These are phyloP conservation scores for Flaveria bidentis DNA, from an alignment of 129 eudicot genomes.

Conservation along the genomic window DNA sequence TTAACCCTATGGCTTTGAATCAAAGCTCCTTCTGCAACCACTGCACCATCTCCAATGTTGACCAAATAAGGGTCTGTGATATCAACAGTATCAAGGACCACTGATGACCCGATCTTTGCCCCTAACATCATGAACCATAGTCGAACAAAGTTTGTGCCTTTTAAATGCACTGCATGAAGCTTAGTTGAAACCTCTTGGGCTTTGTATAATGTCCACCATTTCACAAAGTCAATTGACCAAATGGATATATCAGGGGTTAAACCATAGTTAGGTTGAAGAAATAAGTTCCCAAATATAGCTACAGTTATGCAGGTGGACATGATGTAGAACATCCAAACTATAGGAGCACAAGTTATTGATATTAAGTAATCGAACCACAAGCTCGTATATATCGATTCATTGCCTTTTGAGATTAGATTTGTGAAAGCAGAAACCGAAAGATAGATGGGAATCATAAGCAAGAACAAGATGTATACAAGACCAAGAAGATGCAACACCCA, in stretches of 20 bases:
- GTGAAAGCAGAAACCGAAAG: constrained; percentile 40
- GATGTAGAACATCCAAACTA: constrained; percentile 46
- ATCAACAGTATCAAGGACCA: constrained; percentile 50
- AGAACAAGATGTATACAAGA: constrained; percentile 32
- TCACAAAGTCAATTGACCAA: constrained; percentile 54
- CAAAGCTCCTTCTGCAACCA: constrained; percentile 60
- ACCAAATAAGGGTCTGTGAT: constrained; percentile 57
- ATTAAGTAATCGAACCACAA: constrained; percentile 36
- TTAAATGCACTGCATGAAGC: constrained; percentile 49
- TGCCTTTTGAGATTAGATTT: constrained; percentile 10
- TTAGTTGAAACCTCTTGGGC: constrained; percentile 48
- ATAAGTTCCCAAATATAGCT: constrained; percentile 54
- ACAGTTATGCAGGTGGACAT: constrained; percentile 32
- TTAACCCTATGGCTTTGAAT: constrained; percentile 62
- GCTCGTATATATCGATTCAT: background rate
- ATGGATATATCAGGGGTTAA: constrained; percentile 42
- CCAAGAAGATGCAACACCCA: constrained; percentile 42
- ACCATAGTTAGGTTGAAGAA: constrained; percentile 64
- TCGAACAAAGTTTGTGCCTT: constrained; percentile 48
- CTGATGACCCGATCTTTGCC: constrained; percentile 56
- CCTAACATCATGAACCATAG: constrained; percentile 55
- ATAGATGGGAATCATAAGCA: constrained; percentile 39
- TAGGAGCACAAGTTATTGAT: constrained; percentile 42
- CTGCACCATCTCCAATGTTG: constrained; percentile 52
- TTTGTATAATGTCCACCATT: constrained; percentile 66